These are phyloP conservation scores for Sugiyamaella americana DNA, from an alignment of 805 yeast species.

Conservation along the genomic window DNA sequence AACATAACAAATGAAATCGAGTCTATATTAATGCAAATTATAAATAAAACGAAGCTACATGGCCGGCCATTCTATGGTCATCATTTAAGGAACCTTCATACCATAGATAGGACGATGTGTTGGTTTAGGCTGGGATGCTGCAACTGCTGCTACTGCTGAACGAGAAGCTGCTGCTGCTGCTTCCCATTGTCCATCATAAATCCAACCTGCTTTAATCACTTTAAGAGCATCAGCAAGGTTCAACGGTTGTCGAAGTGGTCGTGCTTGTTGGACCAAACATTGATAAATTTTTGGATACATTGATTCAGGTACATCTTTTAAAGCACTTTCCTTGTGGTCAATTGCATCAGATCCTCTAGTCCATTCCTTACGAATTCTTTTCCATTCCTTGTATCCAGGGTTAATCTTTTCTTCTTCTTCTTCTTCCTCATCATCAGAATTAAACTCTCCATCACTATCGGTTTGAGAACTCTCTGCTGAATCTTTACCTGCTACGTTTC, in stretches of 20 bases:
- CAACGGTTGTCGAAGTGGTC: conserved; percentile 60
- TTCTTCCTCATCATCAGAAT: conserved; percentile 18
- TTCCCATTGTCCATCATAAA: conserved; percentile 63
- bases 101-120: conserved; percentile 6
- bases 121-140: conserved; percentile 11
- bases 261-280: conserved; percentile 62
- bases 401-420: conserved; percentile 38
- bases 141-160: conserved; percentile 7
- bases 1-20: no score
- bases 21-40: no score
- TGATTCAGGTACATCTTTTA: conserved; percentile 27
- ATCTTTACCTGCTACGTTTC: background rate
- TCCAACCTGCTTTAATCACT: conserved; percentile 82
- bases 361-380: conserved; percentile 65
- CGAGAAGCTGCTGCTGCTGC: conserved; percentile 12
- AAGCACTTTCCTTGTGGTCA: conserved; percentile 22
- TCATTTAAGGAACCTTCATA: conserved; percentile 7
- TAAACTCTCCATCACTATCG: conserved; percentile 4
- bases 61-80: no score
- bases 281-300: conserved; percentile 48
- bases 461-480: background rate
- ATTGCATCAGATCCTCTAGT: conserved; percentile 24
- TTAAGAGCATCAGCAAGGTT: conserved; percentile 67
- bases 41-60: no score
- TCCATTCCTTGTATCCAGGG: conserved; percentile 64